Conservation (phyloP, 805 yeast species). For the Ogataea ramenticola region DNA sequence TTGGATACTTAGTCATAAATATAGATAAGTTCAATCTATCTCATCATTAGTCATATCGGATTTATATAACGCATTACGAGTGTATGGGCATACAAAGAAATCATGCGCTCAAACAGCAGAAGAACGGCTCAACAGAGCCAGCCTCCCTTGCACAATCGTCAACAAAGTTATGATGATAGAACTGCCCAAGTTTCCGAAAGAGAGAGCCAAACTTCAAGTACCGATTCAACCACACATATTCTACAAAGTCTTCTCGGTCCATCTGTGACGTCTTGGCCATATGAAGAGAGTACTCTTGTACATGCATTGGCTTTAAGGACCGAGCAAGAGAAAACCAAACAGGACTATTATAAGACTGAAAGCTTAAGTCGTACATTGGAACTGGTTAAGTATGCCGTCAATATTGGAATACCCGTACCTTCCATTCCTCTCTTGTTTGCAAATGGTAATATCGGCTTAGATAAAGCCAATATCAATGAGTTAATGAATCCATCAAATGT, state of each 20-base stretch:
- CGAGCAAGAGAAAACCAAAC: conserved; percentile 79
- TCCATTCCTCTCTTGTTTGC: conserved; percentile 54
- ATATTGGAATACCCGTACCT: conserved; percentile 55
- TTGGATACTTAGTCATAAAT: no score
- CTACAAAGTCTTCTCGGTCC: conserved; percentile 39
- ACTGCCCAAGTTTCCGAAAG: no score
- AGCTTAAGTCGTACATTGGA: conserved; percentile 51
- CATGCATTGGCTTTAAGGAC: conserved; percentile 52
- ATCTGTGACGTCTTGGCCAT: conserved; percentile 44
- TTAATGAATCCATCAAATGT: no score
- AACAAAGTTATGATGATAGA: no score
- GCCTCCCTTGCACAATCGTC: no score
- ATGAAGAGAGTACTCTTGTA: conserved; percentile 47
- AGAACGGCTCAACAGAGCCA: no score
- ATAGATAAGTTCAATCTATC: no score
- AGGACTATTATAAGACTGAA: conserved; percentile 67
- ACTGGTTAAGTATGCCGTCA: conserved; percentile 52
- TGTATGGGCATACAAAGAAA: no score
- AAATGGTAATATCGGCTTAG: neutral
- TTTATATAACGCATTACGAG: no score
- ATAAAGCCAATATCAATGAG: no score
- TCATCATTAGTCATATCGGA: no score
- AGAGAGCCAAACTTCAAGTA: neutral
- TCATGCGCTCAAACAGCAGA: no score
- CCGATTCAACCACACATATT: neutral